Base-by-base conservation (phyloP, 768 basidiomycete species). In the Suillus bovinus region DNA sequence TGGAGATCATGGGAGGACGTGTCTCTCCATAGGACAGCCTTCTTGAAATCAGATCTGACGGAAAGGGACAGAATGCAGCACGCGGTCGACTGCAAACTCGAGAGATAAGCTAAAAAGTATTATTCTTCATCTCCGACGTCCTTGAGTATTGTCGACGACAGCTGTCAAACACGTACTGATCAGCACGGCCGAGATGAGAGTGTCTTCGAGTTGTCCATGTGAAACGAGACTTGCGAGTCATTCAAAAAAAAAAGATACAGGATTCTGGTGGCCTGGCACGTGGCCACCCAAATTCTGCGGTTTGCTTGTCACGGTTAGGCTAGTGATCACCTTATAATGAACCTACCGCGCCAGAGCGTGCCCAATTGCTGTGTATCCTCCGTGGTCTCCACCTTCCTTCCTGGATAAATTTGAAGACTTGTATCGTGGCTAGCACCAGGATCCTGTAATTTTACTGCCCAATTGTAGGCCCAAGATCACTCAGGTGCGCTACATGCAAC, bases 311-410 rank as follows among this genome's bases (percentile, higher is more conserved):
- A n/a, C n/a, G n/a, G n/a, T 69, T 62, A 55, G 34, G 54, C 34
- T 38, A 20, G 67, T 64, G 63, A 66, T 69, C 64, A 69, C 60
- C 61, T 65, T 74, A 74, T 73, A 69, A 71, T 74, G 67, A 49
- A 54, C 53, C 52, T 54, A 24, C 59, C 59, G 60, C 64, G 57
- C 42, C 54, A 55, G 54, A 50, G 65, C 42, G 50, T 55, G 56
- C 63, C 27, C 36, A 42, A 33, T 38, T 44, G n/a, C 53, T 46
- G 41, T 55, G 53, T 42, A 46, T 59, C 53, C 29, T 44, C 42
- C 27, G 52, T 47, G 44, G 42, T 61, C 31, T 49, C 54, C 55
- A 58, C 50, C 44, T 58, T 29, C n/a, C 55, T 61, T 60, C 47
- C 52, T 57, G 53, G 54, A 24, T 27, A 27, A 38, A 27, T 17